Base-by-base conservation (phyloP, 768 basidiomycete species). In the Hypholoma sublateritium region DNA sequence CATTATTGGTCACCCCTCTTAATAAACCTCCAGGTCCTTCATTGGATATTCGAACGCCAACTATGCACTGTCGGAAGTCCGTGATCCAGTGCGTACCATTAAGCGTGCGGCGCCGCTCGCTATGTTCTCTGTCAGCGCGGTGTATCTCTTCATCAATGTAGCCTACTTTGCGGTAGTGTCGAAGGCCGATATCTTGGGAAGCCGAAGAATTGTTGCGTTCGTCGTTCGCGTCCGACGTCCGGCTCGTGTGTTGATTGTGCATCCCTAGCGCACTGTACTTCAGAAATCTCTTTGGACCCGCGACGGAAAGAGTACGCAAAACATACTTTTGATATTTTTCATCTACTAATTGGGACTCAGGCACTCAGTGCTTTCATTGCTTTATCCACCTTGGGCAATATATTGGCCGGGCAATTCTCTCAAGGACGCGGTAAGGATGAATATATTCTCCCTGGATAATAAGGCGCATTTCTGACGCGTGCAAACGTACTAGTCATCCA, bases 101-200 rank as follows among this genome's bases (percentile, higher is more conserved):
- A 88, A 85, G 63, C 74, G 79, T 9, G 90, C 89, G 0, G 87
- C 85, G 1, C 87, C 89, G 0, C 64, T 87, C 3, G 88, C 87
- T 0, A 80, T 91, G 76, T 50, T 76, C 6, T 73, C 77, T 21
- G 83, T 89, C n/a, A 77, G 82, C 0, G 59, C 78, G 0, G 76
- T 85, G 5, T 91, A 91, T 61, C 44, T 91, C 32, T 72, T 81
- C 11, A 81, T 88, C 52, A 89, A 89, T 60, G 63, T 90, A 7
- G 87, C 88, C 5, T 92, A 90, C 67, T 89, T 88, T 63, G 82
- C 86, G 0, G 90, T 84, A 4, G 85, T 91, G 3, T 84, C 85
- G 11, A 88, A 86, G 65, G 71, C 74, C 6, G 87, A 90, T 58
- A 89, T 92, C 41, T 66, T 88, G 1, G 74, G 70, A n/a, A 85